phyloP scores from a whole-genome alignment of 495 filamentous ascomycete species.

The Podospora tetraspora region DNA sequence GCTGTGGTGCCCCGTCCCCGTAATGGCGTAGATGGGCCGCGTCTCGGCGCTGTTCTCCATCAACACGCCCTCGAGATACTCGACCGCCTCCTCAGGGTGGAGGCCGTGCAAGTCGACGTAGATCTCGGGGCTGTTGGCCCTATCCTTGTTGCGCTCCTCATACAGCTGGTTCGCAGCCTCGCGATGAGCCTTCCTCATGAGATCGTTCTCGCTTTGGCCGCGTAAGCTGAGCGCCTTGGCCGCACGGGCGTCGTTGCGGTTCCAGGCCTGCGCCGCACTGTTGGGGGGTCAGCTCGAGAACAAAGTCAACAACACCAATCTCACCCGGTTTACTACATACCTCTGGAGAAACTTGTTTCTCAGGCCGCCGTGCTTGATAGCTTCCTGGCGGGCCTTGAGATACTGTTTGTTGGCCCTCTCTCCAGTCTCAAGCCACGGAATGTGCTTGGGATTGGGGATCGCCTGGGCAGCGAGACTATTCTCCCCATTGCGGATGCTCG shows the following conservation, averaged over 20 bases:
- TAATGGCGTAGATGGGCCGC: constrained; percentile 88
- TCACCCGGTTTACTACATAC: constrained; percentile 37
- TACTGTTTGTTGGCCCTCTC: constrained; percentile 85
- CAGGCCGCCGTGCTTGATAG: constrained; percentile 91
- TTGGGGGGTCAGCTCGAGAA: constrained; percentile 23
- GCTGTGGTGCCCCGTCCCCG: constrained; percentile 93
- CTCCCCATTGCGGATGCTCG: constrained; percentile 57
- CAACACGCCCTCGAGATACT: constrained; percentile 84
- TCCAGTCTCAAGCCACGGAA: constrained; percentile 97
- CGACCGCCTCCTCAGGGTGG: constrained; percentile 93
- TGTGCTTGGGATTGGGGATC: constrained; percentile 82
- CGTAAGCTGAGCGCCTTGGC: constrained; percentile 92
- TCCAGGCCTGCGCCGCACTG: constrained; percentile 99
- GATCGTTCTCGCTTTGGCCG: constrained; percentile 91
- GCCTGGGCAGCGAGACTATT: constrained; percentile 74
- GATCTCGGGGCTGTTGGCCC: constrained; percentile 57
- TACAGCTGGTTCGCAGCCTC: constrained; percentile 90
- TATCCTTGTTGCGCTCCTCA: constrained; percentile 85
- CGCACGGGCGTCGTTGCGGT: constrained; percentile 92
- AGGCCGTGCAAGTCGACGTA: constrained; percentile 96
- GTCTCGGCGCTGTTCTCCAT: constrained; percentile 68
- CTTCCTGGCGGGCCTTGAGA: constrained; percentile 86
- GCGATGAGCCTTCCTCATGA: constrained; percentile 95
- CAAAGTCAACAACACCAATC: neutral
- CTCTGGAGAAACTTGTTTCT: constrained; percentile 97